Conservation (phyloP, 306 rosid genomes). For the Rubus idaeus region DNA sequence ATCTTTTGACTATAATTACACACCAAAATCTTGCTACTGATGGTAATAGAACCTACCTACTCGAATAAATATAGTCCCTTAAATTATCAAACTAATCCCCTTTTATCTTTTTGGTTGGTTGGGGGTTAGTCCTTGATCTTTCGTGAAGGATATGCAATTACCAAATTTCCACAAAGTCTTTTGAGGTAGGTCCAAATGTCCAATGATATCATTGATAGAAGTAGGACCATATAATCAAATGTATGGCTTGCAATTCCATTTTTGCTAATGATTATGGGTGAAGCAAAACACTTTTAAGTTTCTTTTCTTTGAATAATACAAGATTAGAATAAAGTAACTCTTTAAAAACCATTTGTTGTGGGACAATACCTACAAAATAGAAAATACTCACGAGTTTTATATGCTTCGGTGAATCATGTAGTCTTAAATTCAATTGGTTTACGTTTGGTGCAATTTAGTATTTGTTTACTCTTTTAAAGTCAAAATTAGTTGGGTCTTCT, state of each 20-base stretch:
- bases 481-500: too few species aligned
- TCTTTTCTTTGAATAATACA: not conserved
- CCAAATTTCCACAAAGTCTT: slow-evolving; percentile 30
- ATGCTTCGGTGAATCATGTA: too few species aligned
- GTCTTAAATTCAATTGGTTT: too few species aligned
- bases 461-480: too few species aligned
- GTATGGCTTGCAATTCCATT: not conserved
- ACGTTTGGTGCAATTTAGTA: too few species aligned
- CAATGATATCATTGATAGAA: slow-evolving; percentile 12
- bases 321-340: not conserved
- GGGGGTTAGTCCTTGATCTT: slow-evolving; percentile 24
- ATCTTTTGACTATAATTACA: too few species aligned
- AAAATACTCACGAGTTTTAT: too few species aligned
- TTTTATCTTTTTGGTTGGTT: slow-evolving; percentile 6
- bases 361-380: too few species aligned
- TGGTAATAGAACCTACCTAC: not conserved
- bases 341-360: not conserved
- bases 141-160: slow-evolving; percentile 32
- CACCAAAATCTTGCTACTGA: not conserved
- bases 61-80: not conserved
- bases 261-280: not conserved
- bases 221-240: not conserved
- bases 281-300: not conserved
- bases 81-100: not conserved
- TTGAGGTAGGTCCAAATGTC: slow-evolving; percentile 48